Base-by-base conservation (phyloP, 2,329 filamentous ascomycete genomes). In the Pseudocercospora vitis region DNA sequence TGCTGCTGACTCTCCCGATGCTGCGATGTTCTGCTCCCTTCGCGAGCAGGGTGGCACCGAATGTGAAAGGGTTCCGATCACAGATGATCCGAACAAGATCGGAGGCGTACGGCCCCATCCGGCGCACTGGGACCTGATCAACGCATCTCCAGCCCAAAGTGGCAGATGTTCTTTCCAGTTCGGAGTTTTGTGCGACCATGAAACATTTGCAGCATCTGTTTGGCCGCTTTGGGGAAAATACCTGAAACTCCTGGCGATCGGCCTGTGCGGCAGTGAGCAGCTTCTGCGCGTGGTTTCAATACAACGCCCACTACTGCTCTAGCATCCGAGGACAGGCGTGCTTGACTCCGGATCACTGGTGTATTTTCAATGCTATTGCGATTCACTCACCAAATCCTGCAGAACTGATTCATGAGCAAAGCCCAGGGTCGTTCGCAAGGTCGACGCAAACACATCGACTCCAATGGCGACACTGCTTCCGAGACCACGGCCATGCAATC, bases 191-290 rank as follows among this genome's bases (percentile, higher is more conserved):
- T 48, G 44, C 19, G 28, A 50, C 52, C 16, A 31, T 46, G 52
- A 50, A 50, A 55, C 52, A 42, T 9, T 33, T 33, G 39, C 18
- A 7, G 26, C 49, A 29, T 23, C 19, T 51, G 49, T 51, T 45
- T 37, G 18, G 39, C 42, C 19, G 28, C 40, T 24, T 37, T 49
- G 46, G 47, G 50, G 50, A 40, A 40, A 50, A 28, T 23, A 53
- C 28, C n/a, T 57, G 55, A 53, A 49, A 57, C 47, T n/a, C n/a
- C n/a, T 28, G 31, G 23, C 5, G 23, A 9, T 29, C 42, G 28
- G 14, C 26, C 44, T 47, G 44, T 28, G 19, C 44, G 14, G 31
- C 44, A 23, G 9, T 26, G 37, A 42, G 37, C 37, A 42, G 37
- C 37, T 12, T 37, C 18, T 40, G 37, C 18, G 37, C 4, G n/a